phyloP scores from a whole-genome alignment of 345 rosid genomes.

The Murraya koenigii region DNA sequence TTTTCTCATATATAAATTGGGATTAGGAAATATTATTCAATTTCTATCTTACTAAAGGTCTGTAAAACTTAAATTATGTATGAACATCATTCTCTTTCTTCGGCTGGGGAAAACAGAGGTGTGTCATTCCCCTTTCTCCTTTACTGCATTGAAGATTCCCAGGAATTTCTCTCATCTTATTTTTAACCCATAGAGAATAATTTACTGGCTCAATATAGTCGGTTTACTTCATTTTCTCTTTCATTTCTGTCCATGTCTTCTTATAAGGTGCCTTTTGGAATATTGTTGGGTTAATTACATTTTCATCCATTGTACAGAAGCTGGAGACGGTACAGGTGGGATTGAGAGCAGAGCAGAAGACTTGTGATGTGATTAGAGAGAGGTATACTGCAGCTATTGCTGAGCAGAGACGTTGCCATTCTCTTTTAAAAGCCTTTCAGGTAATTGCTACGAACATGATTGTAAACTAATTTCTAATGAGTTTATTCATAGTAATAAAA shows the following conservation, averaged over 20 bases:
- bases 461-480: background rate
- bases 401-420: slow-evolving; percentile 54
- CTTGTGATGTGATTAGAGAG: slow-evolving; percentile 52
- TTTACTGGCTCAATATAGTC: background rate
- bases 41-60: background rate
- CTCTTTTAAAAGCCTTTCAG: slow-evolving; percentile 61
- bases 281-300: background rate
- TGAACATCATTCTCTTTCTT: background rate
- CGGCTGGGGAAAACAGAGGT: background rate
- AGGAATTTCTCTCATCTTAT: background rate
- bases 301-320: slow-evolving; percentile 49
- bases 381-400: slow-evolving; percentile 58
- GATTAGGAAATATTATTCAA: background rate
- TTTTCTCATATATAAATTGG: background rate
- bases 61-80: background rate
- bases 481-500: background rate
- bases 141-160: background rate
- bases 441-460: slow-evolving; percentile 33
- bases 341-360: slow-evolving; percentile 62
- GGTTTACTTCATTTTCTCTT: background rate
- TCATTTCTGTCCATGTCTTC: background rate
- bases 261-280: slow-evolving; percentile 2
- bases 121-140: background rate
- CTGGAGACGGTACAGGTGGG: slow-evolving; percentile 58
- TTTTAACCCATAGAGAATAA: background rate